Conservation (phyloP, 495 filamentous ascomycete genomes). For the Trichoderma gamsii region DNA sequence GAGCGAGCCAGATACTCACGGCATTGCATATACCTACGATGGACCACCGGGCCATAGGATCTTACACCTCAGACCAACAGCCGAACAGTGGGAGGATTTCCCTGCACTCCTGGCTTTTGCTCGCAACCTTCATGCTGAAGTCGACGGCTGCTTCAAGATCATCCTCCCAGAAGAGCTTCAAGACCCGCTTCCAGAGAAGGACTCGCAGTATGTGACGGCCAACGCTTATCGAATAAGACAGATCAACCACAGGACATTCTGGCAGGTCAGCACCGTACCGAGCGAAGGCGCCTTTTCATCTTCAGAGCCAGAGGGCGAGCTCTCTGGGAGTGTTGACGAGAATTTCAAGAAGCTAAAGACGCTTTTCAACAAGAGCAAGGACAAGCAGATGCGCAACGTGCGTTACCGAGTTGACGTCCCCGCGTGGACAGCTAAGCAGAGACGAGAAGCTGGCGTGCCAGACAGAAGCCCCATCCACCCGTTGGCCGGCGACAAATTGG, state of each 20-base stretch:
- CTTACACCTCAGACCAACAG: conserved; percentile 17
- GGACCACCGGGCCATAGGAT: conserved; percentile 2
- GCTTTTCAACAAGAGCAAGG: conserved; percentile 17
- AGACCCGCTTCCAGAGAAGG: conserved; percentile 6
- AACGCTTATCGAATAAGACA: conserved; percentile 16
- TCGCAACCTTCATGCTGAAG: conserved; percentile 3
- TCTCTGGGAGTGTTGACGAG: background rate
- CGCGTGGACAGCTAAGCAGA: conserved; percentile 18
- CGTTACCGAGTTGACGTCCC: conserved; percentile 19
- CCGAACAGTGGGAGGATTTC: conserved; percentile 19
- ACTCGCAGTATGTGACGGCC: conserved; percentile 11
- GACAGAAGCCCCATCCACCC: conserved; percentile 17
- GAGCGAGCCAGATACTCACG: background rate
- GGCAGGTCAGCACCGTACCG: conserved; percentile 11
- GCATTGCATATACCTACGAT: background rate
- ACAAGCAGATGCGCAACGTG: conserved; percentile 17
- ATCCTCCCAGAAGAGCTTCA: conserved; percentile 17
- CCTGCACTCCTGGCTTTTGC: conserved; percentile 16
- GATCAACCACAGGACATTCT: background rate
- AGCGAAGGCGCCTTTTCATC: conserved; percentile 5
- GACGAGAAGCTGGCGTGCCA: conserved; percentile 12
- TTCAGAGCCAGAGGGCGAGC: background rate
- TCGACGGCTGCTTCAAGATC: conserved; percentile 19
- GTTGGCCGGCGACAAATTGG: conserved; percentile 18
- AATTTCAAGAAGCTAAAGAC: conserved; percentile 15